Evolutionary conservation across 2,329 filamentous ascomycete genomes (phyloP), one percentile per base, ranked within the genome.

Genomic region (Alternaria viburni): DNA sequence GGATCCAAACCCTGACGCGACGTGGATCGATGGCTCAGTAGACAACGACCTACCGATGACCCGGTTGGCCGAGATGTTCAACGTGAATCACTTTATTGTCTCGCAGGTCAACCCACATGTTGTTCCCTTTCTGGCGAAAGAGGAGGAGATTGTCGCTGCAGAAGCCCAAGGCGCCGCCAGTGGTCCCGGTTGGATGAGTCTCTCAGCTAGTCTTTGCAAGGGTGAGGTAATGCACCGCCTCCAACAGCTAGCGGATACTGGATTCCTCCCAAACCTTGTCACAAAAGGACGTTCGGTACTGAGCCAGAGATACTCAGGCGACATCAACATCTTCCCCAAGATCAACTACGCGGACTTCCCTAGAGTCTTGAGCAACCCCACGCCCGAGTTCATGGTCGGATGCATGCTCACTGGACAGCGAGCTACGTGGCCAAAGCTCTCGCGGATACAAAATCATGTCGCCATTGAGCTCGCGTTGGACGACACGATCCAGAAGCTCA

Each of bases 31-130:
- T 77, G 95, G 95, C 1, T 97, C 94, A 1, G 93, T 98, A 21
- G 93, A 97, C 76, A 96, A 96, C 63, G 95, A 98, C 78, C 84
- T 98, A 3, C 95, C 95, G 2, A 97, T 97, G 89, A 93, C 91
- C 19, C 88, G 93, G 2, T 84, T 98, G 15, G 90, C 93, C 1
- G 93, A 97, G 75, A 94, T 97, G 91, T 97, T 97, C 84, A 97
- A 97, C 74, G 94, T 97, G 77, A 97, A 97, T 74, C 95, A 97
- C 77, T 97, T 97, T 76, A 97, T 98, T 69, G 95, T 97, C 17
- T 97, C 93, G 0, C 95, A 98, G 77, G 93, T 97, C 54, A 98
- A 98, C 73, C 95, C 95, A 0, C 95, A 98, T 72, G 92, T 97
- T 9, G 88, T 96, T 0, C 93, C 93, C 0, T 97, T 98, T 73